Base-by-base conservation (phyloP, 805 yeast species). In the Metschnikowia chrysomelidarum region DNA sequence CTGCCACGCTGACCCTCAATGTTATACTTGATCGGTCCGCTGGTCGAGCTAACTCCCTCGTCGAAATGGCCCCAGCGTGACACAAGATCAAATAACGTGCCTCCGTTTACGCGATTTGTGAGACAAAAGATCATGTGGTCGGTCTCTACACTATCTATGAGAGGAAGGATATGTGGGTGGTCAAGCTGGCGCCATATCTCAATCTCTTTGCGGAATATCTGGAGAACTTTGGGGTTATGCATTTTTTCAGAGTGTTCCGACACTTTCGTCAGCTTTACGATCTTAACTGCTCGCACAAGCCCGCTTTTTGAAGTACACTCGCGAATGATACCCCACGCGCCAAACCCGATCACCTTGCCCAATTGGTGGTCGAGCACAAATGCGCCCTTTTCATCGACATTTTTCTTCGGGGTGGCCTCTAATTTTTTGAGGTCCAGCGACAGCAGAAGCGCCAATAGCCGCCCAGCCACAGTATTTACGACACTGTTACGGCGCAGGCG, bases 281-380 rank as follows among this genome's bases (percentile, higher is more conserved):
- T 71, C 54, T 84, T 84, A 45, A 83, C 76, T 0, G 93, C 94
- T 36, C 55, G 51, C 3, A 60, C 51, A 9, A 43, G 63, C 47
- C 67, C 64, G 24, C 44, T 45, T n/a, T 47, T 42, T 4, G 57
- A 53, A 7, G 52, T 57, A 44, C 91, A 84, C 54, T 84, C 91
- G 39, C 95, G 65, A 8, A 88, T 82, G 19, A 81, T 73, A 8
- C 96, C 95, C 83, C 93, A 89, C 0, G 95, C 94, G 10, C 97
- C 96, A 54, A 76, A 77, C 1, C 96, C 96, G 43, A 87, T 80
- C 8, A 82, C 73, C 47, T 78, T 78, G 1, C 94, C 95, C 19
- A 88, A 54, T 20, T 60, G 70, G 46, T 78, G 77, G 11, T 76
- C 79, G 62, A 82, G 46, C 2, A 87, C 76, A 16, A 71, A 56